These are phyloP conservation scores for Gillenia trifoliata DNA, from an alignment of 306 rosid species.

Conservation along the genomic window DNA sequence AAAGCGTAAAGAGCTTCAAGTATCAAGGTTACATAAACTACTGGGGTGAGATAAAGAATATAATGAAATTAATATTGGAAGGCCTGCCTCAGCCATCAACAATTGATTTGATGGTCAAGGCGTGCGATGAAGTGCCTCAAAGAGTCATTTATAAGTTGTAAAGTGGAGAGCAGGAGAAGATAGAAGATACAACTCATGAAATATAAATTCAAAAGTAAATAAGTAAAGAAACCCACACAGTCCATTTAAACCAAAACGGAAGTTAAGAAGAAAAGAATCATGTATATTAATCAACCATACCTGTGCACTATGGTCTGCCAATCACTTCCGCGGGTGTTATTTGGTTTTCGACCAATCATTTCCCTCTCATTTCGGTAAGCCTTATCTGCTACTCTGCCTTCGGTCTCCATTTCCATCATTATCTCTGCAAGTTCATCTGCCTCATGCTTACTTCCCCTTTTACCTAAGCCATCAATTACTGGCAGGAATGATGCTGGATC, in stretches of 20 bases:
- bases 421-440: conserved; percentile 68
- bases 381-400: conserved; percentile 38
- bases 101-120: too few species aligned
- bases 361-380: conserved; percentile 27
- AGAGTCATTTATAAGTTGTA: background rate
- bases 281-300: conserved; percentile 32
- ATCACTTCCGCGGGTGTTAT: conserved; percentile 36
- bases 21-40: background rate
- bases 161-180: background rate
- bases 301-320: conserved; percentile 82
- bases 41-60: background rate
- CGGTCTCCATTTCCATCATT: conserved; percentile 77
- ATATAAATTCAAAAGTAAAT: background rate
- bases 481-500: conserved; percentile 77
- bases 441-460: conserved; percentile 63
- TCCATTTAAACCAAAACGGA: background rate
- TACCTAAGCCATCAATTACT: conserved; percentile 74
- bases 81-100: background rate
- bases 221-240: background rate
- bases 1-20: conserved; percentile 1
- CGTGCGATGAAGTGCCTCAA: too few species aligned
- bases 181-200: background rate
- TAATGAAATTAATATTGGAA: background rate
- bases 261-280: conserved; percentile 11
- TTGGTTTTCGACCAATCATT: conserved; percentile 29